Evolutionary conservation across 1,139 yeast genomes (phyloP).

Genomic region (Pichia sp.): DNA sequence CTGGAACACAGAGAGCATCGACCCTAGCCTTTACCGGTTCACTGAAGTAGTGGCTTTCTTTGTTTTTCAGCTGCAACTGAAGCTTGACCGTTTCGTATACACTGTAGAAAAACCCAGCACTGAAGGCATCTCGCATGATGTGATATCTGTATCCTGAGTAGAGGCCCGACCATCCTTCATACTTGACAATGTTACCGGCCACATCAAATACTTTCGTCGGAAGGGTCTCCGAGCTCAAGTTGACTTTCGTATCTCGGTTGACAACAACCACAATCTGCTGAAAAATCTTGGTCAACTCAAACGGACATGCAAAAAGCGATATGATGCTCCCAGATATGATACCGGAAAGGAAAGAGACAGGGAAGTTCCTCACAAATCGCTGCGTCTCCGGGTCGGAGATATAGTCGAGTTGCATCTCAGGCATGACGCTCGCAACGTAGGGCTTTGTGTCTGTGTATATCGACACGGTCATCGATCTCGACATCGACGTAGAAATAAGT

Average conservation of each 20-base stretch:
- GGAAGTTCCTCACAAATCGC: conserved; percentile 46
- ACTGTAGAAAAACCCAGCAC: conserved; percentile 70
- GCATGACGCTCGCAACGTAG: conserved; percentile 24
- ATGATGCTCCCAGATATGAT: conserved; percentile 61
- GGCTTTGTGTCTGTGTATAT: conserved; percentile 61
- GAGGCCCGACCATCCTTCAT: conserved; percentile 59
- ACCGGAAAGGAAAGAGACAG: conserved; percentile 65
- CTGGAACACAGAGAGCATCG: conserved; percentile 30
- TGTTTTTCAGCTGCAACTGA: conserved; percentile 36
- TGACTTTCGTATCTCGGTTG: conserved; percentile 21
- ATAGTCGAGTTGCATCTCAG: not conserved
- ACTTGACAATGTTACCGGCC: conserved; percentile 45
- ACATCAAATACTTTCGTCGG: conserved; percentile 46
- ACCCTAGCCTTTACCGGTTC: conserved; percentile 9
- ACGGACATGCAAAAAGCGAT: conserved; percentile 73
- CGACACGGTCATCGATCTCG: conserved; percentile 64
- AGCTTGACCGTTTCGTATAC: conserved; percentile 66
- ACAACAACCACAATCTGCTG: conserved; percentile 63
- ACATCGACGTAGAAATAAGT: conserved; percentile 57
- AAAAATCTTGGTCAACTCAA: conserved; percentile 77
- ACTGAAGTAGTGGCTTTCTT: conserved; percentile 5
- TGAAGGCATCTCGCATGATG: conserved; percentile 59
- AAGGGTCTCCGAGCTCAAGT: conserved; percentile 25
- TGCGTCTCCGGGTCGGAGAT: conserved; percentile 1
- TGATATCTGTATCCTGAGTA: conserved; percentile 74